A percentile compares a stretch with the other conserved stretches of the same genome.
Evolutionary conservation across 176 grass and related monocot genomes (phyloP).

Genomic region (Lolium rigidum): DNA sequence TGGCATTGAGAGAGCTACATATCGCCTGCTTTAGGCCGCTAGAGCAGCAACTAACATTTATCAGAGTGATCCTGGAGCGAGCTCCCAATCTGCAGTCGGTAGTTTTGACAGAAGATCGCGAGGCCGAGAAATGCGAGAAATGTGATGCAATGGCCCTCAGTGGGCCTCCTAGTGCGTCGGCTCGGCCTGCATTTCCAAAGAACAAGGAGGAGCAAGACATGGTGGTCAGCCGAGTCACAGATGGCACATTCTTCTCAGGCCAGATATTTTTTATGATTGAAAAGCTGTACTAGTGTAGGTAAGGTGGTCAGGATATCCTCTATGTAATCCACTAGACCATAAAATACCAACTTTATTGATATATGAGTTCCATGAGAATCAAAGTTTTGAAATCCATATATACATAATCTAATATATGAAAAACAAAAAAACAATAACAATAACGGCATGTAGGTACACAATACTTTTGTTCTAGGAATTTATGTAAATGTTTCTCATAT

Average conservation of each 20-base stretch:
- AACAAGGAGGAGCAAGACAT: neutral
- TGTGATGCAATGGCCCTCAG: neutral
- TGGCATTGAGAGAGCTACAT: too few species aligned
- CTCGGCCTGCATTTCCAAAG: neutral
- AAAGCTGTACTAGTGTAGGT: neutral
- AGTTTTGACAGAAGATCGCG: neutral
- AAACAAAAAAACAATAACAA: too few species aligned
- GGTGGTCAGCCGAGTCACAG: neutral
- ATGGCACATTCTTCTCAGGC: neutral
- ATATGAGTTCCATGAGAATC: too few species aligned
- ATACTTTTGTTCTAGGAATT: too few species aligned
- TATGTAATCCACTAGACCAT: too few species aligned
- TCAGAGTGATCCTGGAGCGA: constrained; percentile 28
- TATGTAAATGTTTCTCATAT: too few species aligned
- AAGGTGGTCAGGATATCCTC: neutral
- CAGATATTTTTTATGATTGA: neutral
- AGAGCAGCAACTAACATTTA: constrained; percentile 3
- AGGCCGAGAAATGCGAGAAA: neutral
- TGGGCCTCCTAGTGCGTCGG: neutral
- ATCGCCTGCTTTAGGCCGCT: too few species aligned
- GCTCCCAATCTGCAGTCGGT: neutral
- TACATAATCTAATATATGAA: too few species aligned
- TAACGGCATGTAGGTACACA: too few species aligned
- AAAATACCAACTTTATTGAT: too few species aligned
- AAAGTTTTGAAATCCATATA: too few species aligned